Base-by-base conservation (phyloP, 1,139 yeast genomes). In the Sporopachydermia cereana region DNA sequence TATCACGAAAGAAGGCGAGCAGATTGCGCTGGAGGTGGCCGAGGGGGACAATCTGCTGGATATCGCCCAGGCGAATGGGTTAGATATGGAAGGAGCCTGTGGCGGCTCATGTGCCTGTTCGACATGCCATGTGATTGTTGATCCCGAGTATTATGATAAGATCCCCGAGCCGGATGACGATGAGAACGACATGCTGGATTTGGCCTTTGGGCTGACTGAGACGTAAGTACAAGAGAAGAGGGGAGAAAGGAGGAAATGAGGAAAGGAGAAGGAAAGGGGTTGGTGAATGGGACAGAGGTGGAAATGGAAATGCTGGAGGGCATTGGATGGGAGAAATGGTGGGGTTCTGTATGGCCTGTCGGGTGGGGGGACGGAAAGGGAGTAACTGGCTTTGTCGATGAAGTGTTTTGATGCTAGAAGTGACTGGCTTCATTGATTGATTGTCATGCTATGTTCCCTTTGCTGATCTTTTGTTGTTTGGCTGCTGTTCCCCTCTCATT, bases 91-190 rank as follows among this genome's bases (percentile, higher is more conserved):
- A 61, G 95, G 98, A 42, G 98, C 98, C 0, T 91, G 98, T 65
- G 98, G 98, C 31, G 98, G 98, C 2, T 86, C 96, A 2, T 91
- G 98, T 69, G 98, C 98, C 1, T 91, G 98, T 60, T 88, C 96
- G 2, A 91, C 98, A 0, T 91, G 98, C 61, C 98, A 91, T 65
- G 81, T 91, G 48, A 91, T 91, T 45, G 88, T 91, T 36, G 98
- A 91, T 60, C 98, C 98, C 1, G 96, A 83, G 43, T 88, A 68
- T 59, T 91, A 86, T 63, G 98, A 91, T 58, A 76, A 69, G 48
- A 76, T 91, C 54, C 95, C 94, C 24, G 98, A 91, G 61, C 98
- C 98, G 0, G 86, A 81, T 52, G 98, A 91, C 58, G 98, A 91
- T 59, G 98, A 91, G 63, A 89, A 93, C 60, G 98, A 91, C 64